These are phyloP conservation scores for Suhomyces maxii DNA, from an alignment of 1,139 yeast species.

Conservation along the genomic window DNA sequence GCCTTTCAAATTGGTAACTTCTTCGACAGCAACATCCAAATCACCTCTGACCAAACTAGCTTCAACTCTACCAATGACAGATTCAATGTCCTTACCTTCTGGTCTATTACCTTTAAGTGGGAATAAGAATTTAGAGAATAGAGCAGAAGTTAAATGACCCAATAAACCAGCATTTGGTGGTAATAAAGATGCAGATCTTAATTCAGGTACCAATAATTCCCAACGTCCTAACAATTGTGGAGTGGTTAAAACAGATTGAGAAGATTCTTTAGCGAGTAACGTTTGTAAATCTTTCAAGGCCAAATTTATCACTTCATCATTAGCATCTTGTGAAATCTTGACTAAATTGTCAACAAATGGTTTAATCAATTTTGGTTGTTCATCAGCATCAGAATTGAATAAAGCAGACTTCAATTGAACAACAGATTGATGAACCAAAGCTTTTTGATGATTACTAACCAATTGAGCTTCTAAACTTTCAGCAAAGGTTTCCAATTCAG, in stretches of 20 bases:
- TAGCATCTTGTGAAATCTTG: slow-evolving; percentile 39
- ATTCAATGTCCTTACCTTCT: slow-evolving; percentile 81
- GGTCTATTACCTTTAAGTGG: slow-evolving; percentile 57
- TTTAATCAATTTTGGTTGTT: slow-evolving; percentile 33
- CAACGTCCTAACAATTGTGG: slow-evolving; percentile 74
- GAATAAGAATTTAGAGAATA: slow-evolving; percentile 75
- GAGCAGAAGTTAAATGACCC: slow-evolving; percentile 80
- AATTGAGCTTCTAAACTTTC: slow-evolving; percentile 58
- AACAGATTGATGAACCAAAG: slow-evolving; percentile 58
- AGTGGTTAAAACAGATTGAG: slow-evolving; percentile 58
- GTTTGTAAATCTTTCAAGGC: slow-evolving; percentile 40
- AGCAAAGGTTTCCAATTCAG: slow-evolving; percentile 59
- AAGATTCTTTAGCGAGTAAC: slow-evolving; percentile 50
- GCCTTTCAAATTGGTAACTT: slow-evolving; percentile 85
- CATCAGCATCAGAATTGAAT: slow-evolving; percentile 25
- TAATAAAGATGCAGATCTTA: slow-evolving; percentile 81
- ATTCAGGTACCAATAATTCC: slow-evolving; percentile 78
- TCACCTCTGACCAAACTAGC: slow-evolving; percentile 73
- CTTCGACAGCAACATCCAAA: slow-evolving; percentile 87
- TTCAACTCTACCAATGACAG: slow-evolving; percentile 84
- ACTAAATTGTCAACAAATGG: slow-evolving; percentile 52
- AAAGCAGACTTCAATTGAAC: slow-evolving; percentile 54
- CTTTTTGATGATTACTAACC: slow-evolving; percentile 53
- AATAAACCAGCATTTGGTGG: slow-evolving; percentile 96
- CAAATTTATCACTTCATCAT: slow-evolving; percentile 43